Percentiles rank a stretch among this genome's conserved stretches.
Evolutionary conservation across 768 basidiomycete species (phyloP).

Genomic region (Suillus placidus): DNA sequence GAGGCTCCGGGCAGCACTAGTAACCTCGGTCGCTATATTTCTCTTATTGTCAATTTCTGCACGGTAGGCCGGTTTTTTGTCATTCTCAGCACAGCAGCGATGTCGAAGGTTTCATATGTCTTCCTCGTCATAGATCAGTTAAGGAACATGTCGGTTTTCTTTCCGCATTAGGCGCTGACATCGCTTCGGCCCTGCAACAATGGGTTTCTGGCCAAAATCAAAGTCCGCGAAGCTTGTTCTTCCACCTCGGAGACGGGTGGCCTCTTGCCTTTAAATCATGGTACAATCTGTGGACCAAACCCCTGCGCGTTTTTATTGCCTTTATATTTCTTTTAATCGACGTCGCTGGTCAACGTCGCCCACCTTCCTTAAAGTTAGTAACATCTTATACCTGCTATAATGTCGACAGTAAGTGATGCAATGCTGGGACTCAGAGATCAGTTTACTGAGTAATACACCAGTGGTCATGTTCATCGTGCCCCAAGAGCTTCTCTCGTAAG

Average conservation of each 20-base stretch:
- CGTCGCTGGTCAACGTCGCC: slow-evolving; percentile 52
- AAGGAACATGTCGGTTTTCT: slow-evolving; percentile 1
- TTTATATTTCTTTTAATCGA: slow-evolving; percentile 26
- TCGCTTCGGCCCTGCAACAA: slow-evolving; percentile 24
- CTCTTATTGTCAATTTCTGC: slow-evolving; percentile 8
- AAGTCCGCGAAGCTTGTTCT: slow-evolving; percentile 15
- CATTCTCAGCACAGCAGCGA: slow-evolving; percentile 5
- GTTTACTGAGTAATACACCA: slow-evolving; percentile 16
- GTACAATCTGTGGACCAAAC: background rate
- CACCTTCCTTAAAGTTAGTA: slow-evolving; percentile 21
- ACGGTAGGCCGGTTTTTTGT: slow-evolving; percentile 26
- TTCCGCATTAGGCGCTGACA: slow-evolving; percentile 7
- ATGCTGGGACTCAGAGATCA: no score
- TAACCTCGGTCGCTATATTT: slow-evolving; percentile 8
- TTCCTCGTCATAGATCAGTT: slow-evolving; percentile 5
- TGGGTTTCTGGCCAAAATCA: slow-evolving; percentile 16
- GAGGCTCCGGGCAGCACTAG: slow-evolving; percentile 15
- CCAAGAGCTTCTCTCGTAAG: slow-evolving; percentile 54
- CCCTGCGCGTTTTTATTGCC: slow-evolving; percentile 16
- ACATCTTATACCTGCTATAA: background rate
- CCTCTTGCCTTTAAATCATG: slow-evolving; percentile 24
- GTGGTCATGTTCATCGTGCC: slow-evolving; percentile 48
- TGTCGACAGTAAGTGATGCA: slow-evolving; percentile 6
- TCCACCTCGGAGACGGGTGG: slow-evolving; percentile 14
- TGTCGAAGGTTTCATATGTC: slow-evolving; percentile 3